Evolutionary conservation across 2,329 filamentous ascomycete species (phyloP).

Genomic region (Fusarium globosum): DNA sequence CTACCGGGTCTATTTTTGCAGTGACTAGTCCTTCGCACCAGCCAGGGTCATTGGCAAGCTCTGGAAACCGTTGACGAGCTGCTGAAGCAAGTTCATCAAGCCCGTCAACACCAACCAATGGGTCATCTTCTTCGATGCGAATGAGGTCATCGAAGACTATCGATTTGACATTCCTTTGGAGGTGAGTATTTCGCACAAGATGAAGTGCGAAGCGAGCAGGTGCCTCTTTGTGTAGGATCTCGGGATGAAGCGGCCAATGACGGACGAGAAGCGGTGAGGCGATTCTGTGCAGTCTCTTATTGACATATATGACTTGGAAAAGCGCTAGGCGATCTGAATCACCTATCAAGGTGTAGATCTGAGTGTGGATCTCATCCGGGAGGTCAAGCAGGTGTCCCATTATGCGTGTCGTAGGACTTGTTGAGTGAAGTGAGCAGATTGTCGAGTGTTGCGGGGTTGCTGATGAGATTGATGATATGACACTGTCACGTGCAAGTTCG

Average conservation of each 20-base stretch:
- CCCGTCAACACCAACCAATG: too few relatives aligned
- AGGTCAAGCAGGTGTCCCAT: not conserved
- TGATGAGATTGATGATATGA: not conserved
- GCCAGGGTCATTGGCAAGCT: not conserved
- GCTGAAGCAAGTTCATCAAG: not conserved
- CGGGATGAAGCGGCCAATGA: not conserved
- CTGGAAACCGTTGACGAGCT: not conserved
- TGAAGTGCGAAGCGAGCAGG: not conserved
- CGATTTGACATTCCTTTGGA: not conserved
- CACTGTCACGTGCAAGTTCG: not conserved
- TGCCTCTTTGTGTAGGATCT: not conserved
- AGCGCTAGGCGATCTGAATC: not conserved
- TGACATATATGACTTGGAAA: not conserved
- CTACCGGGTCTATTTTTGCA: not conserved
- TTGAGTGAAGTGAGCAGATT: too few relatives aligned
- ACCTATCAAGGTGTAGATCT: accelerated
- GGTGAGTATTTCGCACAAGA: not conserved
- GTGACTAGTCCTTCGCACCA: not conserved
- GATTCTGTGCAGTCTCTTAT: not conserved
- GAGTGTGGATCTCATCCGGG: not conserved
- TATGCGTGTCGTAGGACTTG: not conserved
- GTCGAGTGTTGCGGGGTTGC: not conserved
- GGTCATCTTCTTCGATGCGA: not conserved
- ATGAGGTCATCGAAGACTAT: not conserved
- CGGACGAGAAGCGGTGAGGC: not conserved